These are phyloP conservation scores for Neofusicoccum parvum DNA, from an alignment of 2,329 filamentous ascomycete species.

Conservation along the genomic window DNA sequence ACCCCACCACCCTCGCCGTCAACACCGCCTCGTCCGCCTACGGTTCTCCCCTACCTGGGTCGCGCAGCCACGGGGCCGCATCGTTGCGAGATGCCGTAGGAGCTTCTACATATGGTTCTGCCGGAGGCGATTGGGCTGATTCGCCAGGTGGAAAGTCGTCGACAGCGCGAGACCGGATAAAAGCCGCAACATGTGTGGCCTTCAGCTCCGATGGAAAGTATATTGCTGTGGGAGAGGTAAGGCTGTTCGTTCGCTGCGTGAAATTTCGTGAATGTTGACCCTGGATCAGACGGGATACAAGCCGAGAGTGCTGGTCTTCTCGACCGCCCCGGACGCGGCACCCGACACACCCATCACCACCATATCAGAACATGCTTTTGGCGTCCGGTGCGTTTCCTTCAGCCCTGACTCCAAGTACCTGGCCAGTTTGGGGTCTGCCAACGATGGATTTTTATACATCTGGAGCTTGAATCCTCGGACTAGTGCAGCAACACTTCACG, in stretches of 20 bases:
- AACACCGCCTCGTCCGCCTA: conserved; percentile 61
- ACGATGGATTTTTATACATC: conserved; percentile 91
- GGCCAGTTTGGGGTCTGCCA: conserved; percentile 83
- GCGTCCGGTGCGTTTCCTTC: conserved; percentile 86
- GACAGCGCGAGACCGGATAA: conserved; percentile 89
- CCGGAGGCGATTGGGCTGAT: conserved; percentile 60
- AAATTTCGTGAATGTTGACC: conserved; percentile 32
- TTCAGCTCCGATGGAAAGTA: conserved; percentile 85
- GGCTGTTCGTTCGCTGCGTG: conserved; percentile 24
- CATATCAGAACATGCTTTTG: conserved; percentile 86
- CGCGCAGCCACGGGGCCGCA: conserved; percentile 58
- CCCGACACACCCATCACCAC: conserved; percentile 82
- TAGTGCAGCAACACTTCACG: conserved; percentile 76
- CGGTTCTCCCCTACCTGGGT: conserved; percentile 53
- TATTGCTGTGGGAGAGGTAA: conserved; percentile 83
- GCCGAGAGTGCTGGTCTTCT: conserved; percentile 88
- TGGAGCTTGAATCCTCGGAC: conserved; percentile 85
- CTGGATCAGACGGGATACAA: conserved; percentile 75
- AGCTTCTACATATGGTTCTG: conserved; percentile 48
- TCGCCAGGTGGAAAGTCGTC: conserved; percentile 68
- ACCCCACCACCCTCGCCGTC: conserved; percentile 69
- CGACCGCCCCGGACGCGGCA: conserved; percentile 71
- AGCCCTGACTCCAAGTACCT: conserved; percentile 84
- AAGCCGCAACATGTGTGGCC: conserved; percentile 87
- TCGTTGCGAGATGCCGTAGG: conserved; percentile 53